Conservation (phyloP, 2,329 filamentous ascomycete genomes). For the Xylariales sp. region DNA sequence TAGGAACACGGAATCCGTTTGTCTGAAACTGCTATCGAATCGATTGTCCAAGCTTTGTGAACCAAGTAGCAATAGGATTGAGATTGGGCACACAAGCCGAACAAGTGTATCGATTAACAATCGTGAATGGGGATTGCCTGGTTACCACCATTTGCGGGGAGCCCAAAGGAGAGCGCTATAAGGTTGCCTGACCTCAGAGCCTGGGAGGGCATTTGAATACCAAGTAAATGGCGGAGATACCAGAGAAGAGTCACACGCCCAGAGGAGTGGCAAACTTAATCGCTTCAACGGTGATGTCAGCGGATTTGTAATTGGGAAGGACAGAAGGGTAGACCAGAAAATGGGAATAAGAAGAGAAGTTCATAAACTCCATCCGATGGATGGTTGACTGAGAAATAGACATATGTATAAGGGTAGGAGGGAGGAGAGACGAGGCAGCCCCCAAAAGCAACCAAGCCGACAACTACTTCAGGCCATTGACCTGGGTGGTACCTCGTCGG, state of each 20-base stretch:
- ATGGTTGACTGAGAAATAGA: constrained; percentile 7
- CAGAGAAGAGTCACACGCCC: too few species aligned
- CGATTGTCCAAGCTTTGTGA: constrained; percentile 3
- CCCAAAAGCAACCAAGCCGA: constrained; percentile 5
- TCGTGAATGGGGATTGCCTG: constrained; percentile 6
- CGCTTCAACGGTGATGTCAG: background rate
- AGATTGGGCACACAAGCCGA: background rate
- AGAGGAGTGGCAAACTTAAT: background rate
- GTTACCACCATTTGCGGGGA: constrained; percentile 15
- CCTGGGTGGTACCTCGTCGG: constrained; percentile 17
- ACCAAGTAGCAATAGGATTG: constrained; percentile 6
- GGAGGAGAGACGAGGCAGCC: constrained; percentile 7
- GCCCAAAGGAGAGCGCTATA: constrained; percentile 6
- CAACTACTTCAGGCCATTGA: too few species aligned
- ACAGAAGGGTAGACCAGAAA: constrained; percentile 8
- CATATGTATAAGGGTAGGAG: constrained; percentile 1
- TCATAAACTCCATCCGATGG: background rate
- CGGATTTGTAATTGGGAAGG: constrained; percentile 3
- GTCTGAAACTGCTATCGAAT: constrained; percentile 4
- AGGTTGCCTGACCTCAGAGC: background rate
- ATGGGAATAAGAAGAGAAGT: constrained; percentile 4
- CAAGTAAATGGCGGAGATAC: constrained; percentile 1
- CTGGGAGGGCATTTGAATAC: constrained; percentile 6
- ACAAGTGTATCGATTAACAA: constrained; percentile 1
- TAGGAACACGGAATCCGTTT: constrained; percentile 7